A percentile compares a stretch with the other conserved stretches of the same genome.
These are phyloP conservation scores for Solanum hybrid DNA, from an alignment of 305 asterid genomes.

Conservation along the genomic window DNA sequence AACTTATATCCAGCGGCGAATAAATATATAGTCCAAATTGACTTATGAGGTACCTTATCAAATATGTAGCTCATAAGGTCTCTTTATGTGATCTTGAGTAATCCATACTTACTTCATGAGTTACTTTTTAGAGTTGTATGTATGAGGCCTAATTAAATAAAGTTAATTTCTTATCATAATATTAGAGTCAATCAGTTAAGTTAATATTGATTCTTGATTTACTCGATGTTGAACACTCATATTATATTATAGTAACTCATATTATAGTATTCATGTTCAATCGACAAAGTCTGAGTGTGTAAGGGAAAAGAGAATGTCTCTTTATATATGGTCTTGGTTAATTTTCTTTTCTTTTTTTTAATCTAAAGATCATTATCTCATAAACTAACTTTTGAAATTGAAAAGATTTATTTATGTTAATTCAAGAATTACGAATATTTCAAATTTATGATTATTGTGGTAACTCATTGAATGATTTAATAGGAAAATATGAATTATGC, in stretches of 20 bases:
- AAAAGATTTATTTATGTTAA: not conserved
- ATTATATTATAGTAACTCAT: not conserved
- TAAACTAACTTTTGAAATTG: not conserved
- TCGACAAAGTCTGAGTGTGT: not conserved
- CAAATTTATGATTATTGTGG: not conserved
- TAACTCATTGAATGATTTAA: not conserved
- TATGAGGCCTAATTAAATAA: not conserved
- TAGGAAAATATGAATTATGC: not conserved
- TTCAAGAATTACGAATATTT: not conserved
- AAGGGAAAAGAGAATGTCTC: not conserved
- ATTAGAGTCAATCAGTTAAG: not conserved
- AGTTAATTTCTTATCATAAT: not conserved
- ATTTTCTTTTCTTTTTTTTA: too few species aligned
- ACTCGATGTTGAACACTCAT: not conserved
- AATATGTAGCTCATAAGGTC: not conserved
- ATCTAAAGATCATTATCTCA: not conserved
- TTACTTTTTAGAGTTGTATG: not conserved
- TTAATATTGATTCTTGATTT: not conserved
- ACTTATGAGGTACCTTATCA: not conserved
- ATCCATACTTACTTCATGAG: not conserved
- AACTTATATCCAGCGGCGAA: not conserved
- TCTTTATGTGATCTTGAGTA: not conserved
- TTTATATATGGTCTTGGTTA: not conserved
- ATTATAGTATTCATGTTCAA: not conserved
- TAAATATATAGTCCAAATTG: not conserved